Conservation (phyloP, 2,329 filamentous ascomycete species). For the Nothophoma quercina region DNA sequence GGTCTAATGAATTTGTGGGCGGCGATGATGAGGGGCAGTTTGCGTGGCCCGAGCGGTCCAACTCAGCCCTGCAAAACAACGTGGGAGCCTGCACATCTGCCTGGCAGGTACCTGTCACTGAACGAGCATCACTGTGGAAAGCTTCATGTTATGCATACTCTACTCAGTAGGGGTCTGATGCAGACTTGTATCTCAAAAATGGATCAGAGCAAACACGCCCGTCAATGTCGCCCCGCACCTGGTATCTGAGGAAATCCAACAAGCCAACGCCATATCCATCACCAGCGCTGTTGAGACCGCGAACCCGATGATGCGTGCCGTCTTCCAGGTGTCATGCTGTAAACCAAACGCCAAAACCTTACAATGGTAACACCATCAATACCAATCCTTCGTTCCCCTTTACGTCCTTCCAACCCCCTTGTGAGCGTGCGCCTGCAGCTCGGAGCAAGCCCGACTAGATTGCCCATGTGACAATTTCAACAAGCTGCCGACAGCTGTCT, state of each 20-base stretch:
- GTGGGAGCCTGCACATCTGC: not conserved
- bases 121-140: not conserved
- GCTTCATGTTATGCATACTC: not conserved
- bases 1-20: slow-evolving; percentile 34
- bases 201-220: not conserved
- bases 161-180: not conserved
- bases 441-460: slow-evolving; percentile 33
- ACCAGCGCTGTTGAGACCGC: not conserved
- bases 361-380: not conserved
- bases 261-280: slow-evolving; percentile 5
- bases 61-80: slow-evolving; percentile 3
- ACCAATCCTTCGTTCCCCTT: not conserved
- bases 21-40: slow-evolving; percentile 32
- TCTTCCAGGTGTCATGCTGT: slow-evolving; percentile 8
- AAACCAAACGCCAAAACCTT: slow-evolving; percentile 7
- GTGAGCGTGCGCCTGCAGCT: slow-evolving; percentile 1
- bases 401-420: not conserved
- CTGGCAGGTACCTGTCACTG: not conserved
- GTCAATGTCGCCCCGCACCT: slow-evolving; percentile 1
- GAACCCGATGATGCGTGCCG: slow-evolving; percentile 8
- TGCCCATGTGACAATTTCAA: slow-evolving; percentile 15
- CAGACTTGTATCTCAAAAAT: not conserved
- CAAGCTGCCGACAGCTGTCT: slow-evolving; percentile 29
- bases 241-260: slow-evolving; percentile 19
- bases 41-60: not conserved